Evolutionary conservation across 164 flowering plant species (phyloP).

Genomic region (Vitis amurensis): DNA sequence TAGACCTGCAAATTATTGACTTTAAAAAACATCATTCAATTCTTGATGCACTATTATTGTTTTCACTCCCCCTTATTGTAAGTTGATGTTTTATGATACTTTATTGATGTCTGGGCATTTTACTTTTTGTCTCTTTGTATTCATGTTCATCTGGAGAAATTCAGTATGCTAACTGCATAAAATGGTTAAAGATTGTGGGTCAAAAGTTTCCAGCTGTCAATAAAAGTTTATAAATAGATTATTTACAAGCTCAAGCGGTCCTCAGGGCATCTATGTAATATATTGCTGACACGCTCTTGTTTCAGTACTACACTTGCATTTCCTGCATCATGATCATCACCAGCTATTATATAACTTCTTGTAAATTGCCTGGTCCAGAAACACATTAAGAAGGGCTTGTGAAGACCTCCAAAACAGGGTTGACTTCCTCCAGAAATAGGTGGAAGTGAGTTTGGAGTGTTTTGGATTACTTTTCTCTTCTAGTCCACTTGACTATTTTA

Average conservation of each 20-base stretch:
- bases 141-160: not conserved
- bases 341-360: not conserved
- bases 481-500: not conserved
- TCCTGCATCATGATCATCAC: not conserved
- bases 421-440: conserved; percentile 74
- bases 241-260: not conserved
- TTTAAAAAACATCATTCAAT: not conserved
- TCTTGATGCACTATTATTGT: not conserved
- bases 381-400: conserved; percentile 60
- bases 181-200: not conserved
- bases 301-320: not conserved
- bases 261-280: not conserved
- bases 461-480: not conserved
- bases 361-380: conserved; percentile 42
- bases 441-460: conserved; percentile 57
- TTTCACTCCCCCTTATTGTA: not conserved
- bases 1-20: not conserved
- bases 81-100: not conserved
- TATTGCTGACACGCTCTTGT: not conserved
- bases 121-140: not conserved
- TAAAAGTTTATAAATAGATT: not conserved
- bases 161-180: not conserved
- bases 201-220: not conserved
- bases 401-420: conserved; percentile 84
- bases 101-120: not conserved